phyloP scores from a whole-genome alignment of 345 rosid genomes.

The Brassica rapa region DNA sequence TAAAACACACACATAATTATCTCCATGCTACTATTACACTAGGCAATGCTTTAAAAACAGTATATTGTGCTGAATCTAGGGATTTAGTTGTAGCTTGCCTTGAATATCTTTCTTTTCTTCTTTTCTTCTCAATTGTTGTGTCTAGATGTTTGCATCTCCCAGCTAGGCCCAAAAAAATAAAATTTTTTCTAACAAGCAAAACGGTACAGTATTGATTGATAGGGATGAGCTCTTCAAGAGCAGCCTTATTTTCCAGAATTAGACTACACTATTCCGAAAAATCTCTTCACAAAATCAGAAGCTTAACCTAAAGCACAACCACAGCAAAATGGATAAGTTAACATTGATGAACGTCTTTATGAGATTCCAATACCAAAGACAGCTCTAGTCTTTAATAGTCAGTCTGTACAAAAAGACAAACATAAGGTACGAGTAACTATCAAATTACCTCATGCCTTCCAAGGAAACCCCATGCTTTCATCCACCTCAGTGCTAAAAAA shows the following conservation, averaged over 20 bases:
- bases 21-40: background rate
- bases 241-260: conserved; percentile 13
- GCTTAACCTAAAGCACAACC: conserved; percentile 19
- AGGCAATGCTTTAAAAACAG: background rate
- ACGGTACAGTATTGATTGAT: conserved; percentile 13
- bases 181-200: background rate
- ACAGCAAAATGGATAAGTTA: conserved; percentile 9
- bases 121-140: background rate
- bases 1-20: background rate
- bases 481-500: conserved; percentile 71
- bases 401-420: conserved; percentile 28
- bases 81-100: background rate
- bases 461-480: conserved; percentile 58
- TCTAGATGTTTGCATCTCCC: background rate
- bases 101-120: background rate
- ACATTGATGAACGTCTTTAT: conserved; percentile 14
- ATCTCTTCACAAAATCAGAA: conserved; percentile 30
- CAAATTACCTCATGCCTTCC: conserved; percentile 48
- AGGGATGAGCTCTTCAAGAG: conserved; percentile 7
- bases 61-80: background rate
- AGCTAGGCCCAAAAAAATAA: background rate
- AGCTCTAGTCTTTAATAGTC: conserved; percentile 34
- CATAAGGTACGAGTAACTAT: conserved; percentile 14
- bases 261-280: too few relatives aligned
- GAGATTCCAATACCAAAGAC: conserved; percentile 21